Base-by-base conservation (phyloP, 2,329 filamentous ascomycete genomes). In the Phoma herbarum region DNA sequence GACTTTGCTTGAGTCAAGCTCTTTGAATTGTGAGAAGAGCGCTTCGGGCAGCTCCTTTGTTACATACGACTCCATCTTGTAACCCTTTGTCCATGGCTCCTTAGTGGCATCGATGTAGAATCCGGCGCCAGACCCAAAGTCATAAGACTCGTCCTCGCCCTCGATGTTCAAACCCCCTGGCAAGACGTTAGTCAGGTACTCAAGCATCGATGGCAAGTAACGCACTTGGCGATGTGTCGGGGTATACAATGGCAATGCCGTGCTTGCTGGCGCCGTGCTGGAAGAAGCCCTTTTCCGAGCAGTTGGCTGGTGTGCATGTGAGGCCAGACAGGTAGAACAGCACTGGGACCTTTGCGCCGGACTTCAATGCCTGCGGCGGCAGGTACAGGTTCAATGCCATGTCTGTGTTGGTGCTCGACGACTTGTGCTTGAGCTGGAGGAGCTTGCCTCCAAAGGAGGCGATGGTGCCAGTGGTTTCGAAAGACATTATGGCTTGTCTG, bases 361-460 rank as follows among this genome's bases (percentile, higher is more conserved):
- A 74, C 58, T 84, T 81, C 62, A 84, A 79, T 55, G 91, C 87
- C 70, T 88, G 83, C 2, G 91, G 88, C 23, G 95, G 95, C 3
- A 99, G 85, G 82, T 91, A 99, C 70, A 99, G 85, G 81, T 96
- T 96, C 74, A 98, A 86, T 75, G 86, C 87, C 94, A 98, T 99
- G 71, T 93, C 88, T 67, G 92, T 97, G 70, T 86, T 87, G 57
- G 92, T 96, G 61, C 87, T 85, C 66, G 85, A 81, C 55, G 93
- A 92, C 75, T 89, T 81, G 85, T 99, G 95, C 70, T 89, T 88
- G 62, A 99, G 91, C 84, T 99, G 98, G 70, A 97, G 86, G 60
- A 99, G 90, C 81, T 93, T 93, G 76, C 95, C 95, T 76, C 93
- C 94, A 76, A 97, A 98, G 77, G 88, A 91, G 82, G 89, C 85